Conservation (phyloP, 2,329 filamentous ascomycete genomes). For the Daldinia eschscholtzii region DNA sequence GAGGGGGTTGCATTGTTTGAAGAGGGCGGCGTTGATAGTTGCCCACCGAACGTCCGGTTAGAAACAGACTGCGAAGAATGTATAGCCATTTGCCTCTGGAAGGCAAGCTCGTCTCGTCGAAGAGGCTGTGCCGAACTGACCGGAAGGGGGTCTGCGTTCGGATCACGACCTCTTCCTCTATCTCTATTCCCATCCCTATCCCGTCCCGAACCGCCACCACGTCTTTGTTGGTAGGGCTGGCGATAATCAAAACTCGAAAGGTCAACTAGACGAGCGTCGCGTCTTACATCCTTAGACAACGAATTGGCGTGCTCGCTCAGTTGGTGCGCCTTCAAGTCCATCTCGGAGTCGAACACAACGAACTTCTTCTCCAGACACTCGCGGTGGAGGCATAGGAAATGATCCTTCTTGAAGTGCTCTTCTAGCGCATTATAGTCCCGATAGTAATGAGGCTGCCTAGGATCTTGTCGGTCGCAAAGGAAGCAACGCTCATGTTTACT, state of each 20-base stretch:
- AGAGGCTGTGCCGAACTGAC: conserved; percentile 82
- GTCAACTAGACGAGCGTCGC: conserved; percentile 87
- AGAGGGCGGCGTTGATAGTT: conserved; percentile 69
- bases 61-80: conserved; percentile 87
- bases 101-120: conserved; percentile 88
- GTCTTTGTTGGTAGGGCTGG: conserved; percentile 74
- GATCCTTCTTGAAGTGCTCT: conserved; percentile 86
- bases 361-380: conserved; percentile 98
- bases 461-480: conserved; percentile 82
- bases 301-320: conserved; percentile 83
- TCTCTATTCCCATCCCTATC: conserved; percentile 62
- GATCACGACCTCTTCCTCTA: conserved; percentile 74
- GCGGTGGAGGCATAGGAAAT: conserved; percentile 85
- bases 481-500: conserved; percentile 96
- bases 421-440: conserved; percentile 89
- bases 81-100: conserved; percentile 91
- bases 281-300: conserved; percentile 83
- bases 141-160: conserved; percentile 84
- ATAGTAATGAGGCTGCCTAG: conserved; percentile 88
- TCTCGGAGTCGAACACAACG: conserved; percentile 93
- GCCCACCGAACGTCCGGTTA: conserved; percentile 85
- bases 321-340: conserved; percentile 95
- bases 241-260: conserved; percentile 88
- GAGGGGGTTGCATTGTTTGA: conserved; percentile 59
- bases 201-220: conserved; percentile 59